Evolutionary conservation across 1,139 yeast species (phyloP).

Genomic region (Magnusiomyces clavatus): DNA sequence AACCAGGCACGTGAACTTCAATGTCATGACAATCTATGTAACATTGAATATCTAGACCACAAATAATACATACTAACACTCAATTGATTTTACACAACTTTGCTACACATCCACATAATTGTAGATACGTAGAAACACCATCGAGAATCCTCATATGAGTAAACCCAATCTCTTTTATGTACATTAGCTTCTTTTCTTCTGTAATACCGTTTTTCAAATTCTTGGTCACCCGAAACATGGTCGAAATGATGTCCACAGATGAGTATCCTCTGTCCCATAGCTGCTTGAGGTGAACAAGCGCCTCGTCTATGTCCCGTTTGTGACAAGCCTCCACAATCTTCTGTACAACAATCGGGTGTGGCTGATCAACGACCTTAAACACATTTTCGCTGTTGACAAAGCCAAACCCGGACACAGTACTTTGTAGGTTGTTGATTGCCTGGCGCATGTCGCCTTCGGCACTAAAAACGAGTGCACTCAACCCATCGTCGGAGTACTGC

Average conservation of each 20-base stretch:
- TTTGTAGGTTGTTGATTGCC: constrained; percentile 87
- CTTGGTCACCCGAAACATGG: constrained; percentile 82
- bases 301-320: constrained; percentile 51
- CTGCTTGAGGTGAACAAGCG: constrained; percentile 55
- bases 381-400: constrained; percentile 86
- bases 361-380: constrained; percentile 91
- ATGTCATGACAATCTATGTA: too few relatives aligned
- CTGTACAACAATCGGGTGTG: constrained; percentile 83
- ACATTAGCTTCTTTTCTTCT: constrained; percentile 62
- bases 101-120: constrained; percentile 75
- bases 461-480: constrained; percentile 89
- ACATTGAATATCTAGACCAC: too few relatives aligned
- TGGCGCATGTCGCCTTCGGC: constrained; percentile 99
- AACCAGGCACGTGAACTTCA: too few relatives aligned
- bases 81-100: constrained; percentile 36
- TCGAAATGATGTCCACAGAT: constrained; percentile 87
- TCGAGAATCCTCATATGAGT: constrained; percentile 88
- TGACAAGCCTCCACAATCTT: constrained; percentile 58
- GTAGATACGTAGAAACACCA: constrained; percentile 85
- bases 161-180: constrained; percentile 80
- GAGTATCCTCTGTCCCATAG: constrained; percentile 90
- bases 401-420: constrained; percentile 91
- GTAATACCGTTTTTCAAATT: constrained; percentile 51
- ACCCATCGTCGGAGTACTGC: constrained; percentile 79
- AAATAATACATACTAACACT: too few relatives aligned